Conservation (phyloP, 1,139 yeast species). For the Suhomyces guaymorum region DNA sequence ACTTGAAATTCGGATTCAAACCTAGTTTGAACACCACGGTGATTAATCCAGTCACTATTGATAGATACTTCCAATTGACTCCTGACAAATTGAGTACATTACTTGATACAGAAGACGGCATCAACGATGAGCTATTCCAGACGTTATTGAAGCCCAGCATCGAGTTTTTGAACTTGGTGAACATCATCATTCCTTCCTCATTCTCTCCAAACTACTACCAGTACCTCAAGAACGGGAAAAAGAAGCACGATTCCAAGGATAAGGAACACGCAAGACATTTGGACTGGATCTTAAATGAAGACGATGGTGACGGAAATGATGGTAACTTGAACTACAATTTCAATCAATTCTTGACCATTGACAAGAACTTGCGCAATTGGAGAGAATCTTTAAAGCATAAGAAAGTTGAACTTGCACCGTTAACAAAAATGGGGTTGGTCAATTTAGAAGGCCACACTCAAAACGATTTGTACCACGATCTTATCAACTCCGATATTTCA, state of each 20-base stretch:
- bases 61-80: slow-evolving; percentile 48
- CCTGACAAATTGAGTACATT: slow-evolving; percentile 47
- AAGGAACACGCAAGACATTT: slow-evolving; percentile 31
- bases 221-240: slow-evolving; percentile 38
- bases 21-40: slow-evolving; percentile 52
- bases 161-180: slow-evolving; percentile 47
- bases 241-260: slow-evolving; percentile 18
- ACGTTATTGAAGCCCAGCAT: slow-evolving; percentile 46
- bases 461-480: slow-evolving; percentile 38
- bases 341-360: slow-evolving; percentile 47
- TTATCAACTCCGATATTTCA: slow-evolving; percentile 16
- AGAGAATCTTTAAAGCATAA: slow-evolving; percentile 40
- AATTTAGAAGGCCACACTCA: slow-evolving; percentile 26
- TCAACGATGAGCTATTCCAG: slow-evolving; percentile 37
- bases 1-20: slow-evolving; percentile 51
- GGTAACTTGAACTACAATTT: slow-evolving; percentile 52
- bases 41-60: slow-evolving; percentile 52
- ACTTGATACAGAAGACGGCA: slow-evolving; percentile 21
- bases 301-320: slow-evolving; percentile 54
- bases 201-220: slow-evolving; percentile 52
- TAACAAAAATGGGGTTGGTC: slow-evolving; percentile 40
- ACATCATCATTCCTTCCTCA: slow-evolving; percentile 50
- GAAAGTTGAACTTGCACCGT: slow-evolving; percentile 31
- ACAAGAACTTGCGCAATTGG: slow-evolving; percentile 47
- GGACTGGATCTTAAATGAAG: slow-evolving; percentile 51